Evolutionary conservation across 352 stramenopile species (phyloP).

Genomic region (Pythium insidiosum): DNA sequence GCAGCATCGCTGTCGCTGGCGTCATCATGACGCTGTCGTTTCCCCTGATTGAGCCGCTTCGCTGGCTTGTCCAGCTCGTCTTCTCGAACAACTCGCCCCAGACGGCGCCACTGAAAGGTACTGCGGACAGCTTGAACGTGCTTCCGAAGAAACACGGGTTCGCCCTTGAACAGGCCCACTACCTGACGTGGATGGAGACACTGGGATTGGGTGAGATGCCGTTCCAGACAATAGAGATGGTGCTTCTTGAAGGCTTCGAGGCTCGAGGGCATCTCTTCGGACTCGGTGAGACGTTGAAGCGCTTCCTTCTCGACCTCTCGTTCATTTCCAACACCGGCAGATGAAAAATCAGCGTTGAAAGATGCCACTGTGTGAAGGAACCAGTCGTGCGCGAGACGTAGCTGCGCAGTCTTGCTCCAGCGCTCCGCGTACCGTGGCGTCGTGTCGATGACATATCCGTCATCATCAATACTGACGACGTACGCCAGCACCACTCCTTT

Average conservation of each 20-base stretch:
- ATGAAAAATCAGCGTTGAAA: too few species aligned
- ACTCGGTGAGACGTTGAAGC: conserved; percentile 17
- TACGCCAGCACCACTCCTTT: conserved; percentile 49
- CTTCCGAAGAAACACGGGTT: conserved; percentile 59
- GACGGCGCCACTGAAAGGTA: conserved; percentile 60
- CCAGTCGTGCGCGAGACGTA: conserved; percentile 56
- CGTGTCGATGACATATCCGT: conserved; percentile 48
- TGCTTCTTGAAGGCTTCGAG: conserved; percentile 77
- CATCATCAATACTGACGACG: conserved; percentile 44
- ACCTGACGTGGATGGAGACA: conserved; percentile 60
- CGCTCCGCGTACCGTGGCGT: conserved; percentile 43
- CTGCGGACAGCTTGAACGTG: conserved; percentile 46
- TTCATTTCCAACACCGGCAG: too few species aligned
- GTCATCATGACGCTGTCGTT: neutral
- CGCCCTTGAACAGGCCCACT: conserved; percentile 71
- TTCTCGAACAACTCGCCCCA: conserved; percentile 49
- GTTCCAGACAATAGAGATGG: conserved; percentile 70
- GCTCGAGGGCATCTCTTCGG: conserved; percentile 67
- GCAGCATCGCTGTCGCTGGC: conserved; percentile 12
- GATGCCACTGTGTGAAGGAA: conserved; percentile 22
- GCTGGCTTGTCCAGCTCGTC: conserved; percentile 40
- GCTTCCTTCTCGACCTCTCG: too few species aligned
- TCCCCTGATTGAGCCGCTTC: conserved; percentile 21
- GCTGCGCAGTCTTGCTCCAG: conserved; percentile 52
- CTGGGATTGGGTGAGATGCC: conserved; percentile 57